Base-by-base conservation (phyloP, 2,329 filamentous ascomycete species). In the Tolypocladium nubicola region DNA sequence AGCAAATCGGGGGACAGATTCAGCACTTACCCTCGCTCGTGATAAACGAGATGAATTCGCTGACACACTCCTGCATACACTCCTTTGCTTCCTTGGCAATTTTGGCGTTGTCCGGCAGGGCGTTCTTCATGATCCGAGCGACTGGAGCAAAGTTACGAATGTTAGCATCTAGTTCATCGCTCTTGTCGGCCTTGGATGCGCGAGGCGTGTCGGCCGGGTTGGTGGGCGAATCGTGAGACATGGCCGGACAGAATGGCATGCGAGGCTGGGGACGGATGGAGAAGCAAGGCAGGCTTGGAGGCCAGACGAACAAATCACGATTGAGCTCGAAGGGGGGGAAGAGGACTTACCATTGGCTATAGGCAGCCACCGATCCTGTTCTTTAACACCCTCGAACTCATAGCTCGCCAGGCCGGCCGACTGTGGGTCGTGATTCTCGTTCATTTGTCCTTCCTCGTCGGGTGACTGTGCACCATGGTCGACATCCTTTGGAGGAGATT, bases 1-100 rank as follows among this genome's bases (percentile, higher is more conserved):
- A 13, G 41, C 41, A 10, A 3, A 23, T 26, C 2, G 30, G 21
- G 43, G 3, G 16, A 2, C 26, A 5, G 47, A 52, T 21, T 7
- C 10, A 30, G 16, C 13, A 77, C 88, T 70, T 73, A 96, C 94
- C 94, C 82, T 99, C 94, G 73, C 93, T 97, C 40, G 94, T 99
- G 71, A 99, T 97, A 80, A 99, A 99, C 8, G 90, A 96, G 78
- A 99, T 99, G 75, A 99, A 99, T 76, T 99, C 94, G 85, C 92
- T 97, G 59, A 99, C 94, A 70, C 94, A 99, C 75, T 99, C 94
- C 74, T 99, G 94, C 94, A 99, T 97, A 76, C 94, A 99, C 73
- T 99, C 94, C 74, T 99, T 99, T 57, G 94, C 94, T 72, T 99
- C 94, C 72, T 99, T 99, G 59, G 92, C 92, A 61, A 99, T 99